These are phyloP conservation scores for Globisporangium paroecandrum DNA, from an alignment of 352 stramenopile species.

Conservation along the genomic window DNA sequence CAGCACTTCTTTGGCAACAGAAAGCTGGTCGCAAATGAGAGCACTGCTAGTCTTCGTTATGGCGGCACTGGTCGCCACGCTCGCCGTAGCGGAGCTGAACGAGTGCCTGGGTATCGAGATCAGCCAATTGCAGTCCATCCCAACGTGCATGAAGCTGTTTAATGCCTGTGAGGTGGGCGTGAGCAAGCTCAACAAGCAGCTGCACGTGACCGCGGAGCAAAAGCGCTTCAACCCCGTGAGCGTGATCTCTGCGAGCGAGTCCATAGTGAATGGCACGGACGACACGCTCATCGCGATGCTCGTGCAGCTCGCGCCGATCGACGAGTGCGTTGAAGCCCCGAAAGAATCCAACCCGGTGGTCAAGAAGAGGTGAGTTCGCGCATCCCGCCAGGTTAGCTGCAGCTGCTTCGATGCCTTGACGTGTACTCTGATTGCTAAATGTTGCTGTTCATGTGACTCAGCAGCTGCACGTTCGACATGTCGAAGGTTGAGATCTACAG, in stretches of 20 bases:
- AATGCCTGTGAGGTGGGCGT: constrained; percentile 42
- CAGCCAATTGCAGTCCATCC: constrained; percentile 25
- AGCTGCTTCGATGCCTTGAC: background rate
- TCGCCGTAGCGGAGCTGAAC: constrained; percentile 33
- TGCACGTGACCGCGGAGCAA: constrained; percentile 18
- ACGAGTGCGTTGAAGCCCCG: constrained; percentile 22
- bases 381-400: background rate
- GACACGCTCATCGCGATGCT: constrained; percentile 52
- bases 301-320: constrained; percentile 47
- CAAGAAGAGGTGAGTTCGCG: constrained; percentile 1
- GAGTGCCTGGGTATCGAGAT: constrained; percentile 60
- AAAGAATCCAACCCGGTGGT: background rate
- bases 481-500: constrained; percentile 59
- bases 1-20: constrained; percentile 1
- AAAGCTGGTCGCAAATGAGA: constrained; percentile 1
- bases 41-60: background rate
- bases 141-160: constrained; percentile 40
- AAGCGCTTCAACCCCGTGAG: constrained; percentile 42
- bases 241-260: constrained; percentile 64
- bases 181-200: constrained; percentile 50
- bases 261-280: constrained; percentile 29
- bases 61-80: background rate
- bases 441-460: background rate
- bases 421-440: background rate
- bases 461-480: constrained; percentile 64